Percentiles rank a stretch among this genome's conserved stretches.
These are phyloP conservation scores for Termitomyces sp. DNA, from an alignment of 768 basidiomycete genomes.

Conservation along the genomic window DNA sequence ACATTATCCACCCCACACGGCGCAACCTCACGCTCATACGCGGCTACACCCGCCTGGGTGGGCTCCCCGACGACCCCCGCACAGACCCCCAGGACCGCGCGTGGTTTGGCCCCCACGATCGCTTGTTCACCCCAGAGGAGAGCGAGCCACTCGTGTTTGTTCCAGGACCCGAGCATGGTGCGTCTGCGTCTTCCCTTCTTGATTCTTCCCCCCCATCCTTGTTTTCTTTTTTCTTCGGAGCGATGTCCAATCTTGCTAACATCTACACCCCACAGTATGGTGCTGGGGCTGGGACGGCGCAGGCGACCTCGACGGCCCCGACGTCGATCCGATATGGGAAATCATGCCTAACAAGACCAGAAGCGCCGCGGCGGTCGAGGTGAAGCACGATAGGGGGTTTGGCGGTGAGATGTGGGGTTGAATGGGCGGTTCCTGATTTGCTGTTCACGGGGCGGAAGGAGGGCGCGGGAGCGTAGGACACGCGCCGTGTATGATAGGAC, in stretches of 20 bases:
- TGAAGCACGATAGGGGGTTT: constrained; percentile 61
- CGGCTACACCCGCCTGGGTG: constrained; percentile 92
- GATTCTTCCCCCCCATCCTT: not conserved
- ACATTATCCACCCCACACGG: constrained; percentile 87
- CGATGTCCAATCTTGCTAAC: not conserved
- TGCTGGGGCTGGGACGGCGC: constrained; percentile 99
- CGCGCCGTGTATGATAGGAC: too few relatives aligned
- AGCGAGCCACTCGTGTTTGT: constrained; percentile 68
- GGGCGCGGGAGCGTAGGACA: too few relatives aligned
- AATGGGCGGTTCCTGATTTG: too few relatives aligned
- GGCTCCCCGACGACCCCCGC: constrained; percentile 90
- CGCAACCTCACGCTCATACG: constrained; percentile 95
- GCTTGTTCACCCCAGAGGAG: constrained; percentile 89
- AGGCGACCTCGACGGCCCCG: constrained; percentile 94
- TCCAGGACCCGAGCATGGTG: constrained; percentile 83
- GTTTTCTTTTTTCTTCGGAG: too few relatives aligned
- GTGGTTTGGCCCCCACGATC: constrained; percentile 97
- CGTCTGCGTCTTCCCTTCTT: constrained; percentile 22
- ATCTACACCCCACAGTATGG: constrained; percentile 60
- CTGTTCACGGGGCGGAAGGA: too few relatives aligned
- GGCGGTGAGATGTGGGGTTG: too few relatives aligned
- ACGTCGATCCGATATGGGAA: constrained; percentile 98
- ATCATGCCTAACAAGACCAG: constrained; percentile 63
- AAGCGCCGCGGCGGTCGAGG: constrained; percentile 48
- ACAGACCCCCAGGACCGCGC: constrained; percentile 97